Base-by-base conservation (phyloP, 345 rosid species). In the Pugionium cornutum region DNA sequence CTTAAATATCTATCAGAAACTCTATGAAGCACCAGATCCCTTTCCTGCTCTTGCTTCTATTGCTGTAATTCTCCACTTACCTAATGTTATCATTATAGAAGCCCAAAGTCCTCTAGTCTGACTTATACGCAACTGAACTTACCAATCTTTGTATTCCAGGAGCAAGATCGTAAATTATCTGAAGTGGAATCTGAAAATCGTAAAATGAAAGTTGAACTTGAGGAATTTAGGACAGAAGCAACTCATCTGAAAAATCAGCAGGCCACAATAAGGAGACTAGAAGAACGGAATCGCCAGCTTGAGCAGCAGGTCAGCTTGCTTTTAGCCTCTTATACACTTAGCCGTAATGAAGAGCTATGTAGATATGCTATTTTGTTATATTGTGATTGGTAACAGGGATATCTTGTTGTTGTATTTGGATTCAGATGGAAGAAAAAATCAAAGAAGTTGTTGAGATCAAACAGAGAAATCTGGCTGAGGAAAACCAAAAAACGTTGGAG, bases 11-110 rank as follows among this genome's bases (percentile, higher is more conserved):
- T 18, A 18, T 18, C 18, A 18, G 18, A 78, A 94, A 62, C 89
- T 94, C 40, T 94, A 94, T 76, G 97, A 94, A 84, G 99, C 99
- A 61, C 99, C 99, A 32, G 99, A 94, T 81, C 99, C 97, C 57
- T 88, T 80, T 81, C 96, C 89, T 4, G 85, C 97, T 64, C 92
- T 94, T 76, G 95, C 92, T 72, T 88, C 97, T 25, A 84, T 84
- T 73, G 81, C 96, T 75, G 99, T 94, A 80, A 94, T 92, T 77
- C 56, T 63, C 76, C 33, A 39, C 40, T 69, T 60, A 37, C 43
- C 53, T 73, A 53, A 25, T 54, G 59, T 47, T 40, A 9, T 4
- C 40, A 11, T 11, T 2, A 33, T 27, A 4, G 10, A 58, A 43
- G 35, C 40, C 31, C 37, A 1, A 29, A 51, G 56, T 44, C 31